Conservation (phyloP, 169 alveolate genomes). For the Cryptosporidium baileyi region DNA sequence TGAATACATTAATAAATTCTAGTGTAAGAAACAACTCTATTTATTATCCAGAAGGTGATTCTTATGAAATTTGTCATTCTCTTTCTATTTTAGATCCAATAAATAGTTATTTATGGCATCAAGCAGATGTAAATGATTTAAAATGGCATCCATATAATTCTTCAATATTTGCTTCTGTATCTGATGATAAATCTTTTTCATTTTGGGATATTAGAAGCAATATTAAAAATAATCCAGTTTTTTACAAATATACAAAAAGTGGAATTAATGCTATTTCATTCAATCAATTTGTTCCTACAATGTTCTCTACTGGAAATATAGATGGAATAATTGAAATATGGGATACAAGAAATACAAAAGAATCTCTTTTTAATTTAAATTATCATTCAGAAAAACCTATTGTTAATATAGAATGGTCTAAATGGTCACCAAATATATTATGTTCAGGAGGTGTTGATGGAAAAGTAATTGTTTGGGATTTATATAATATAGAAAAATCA, state of each 20-base stretch:
- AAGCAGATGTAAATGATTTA: constrained; percentile 83
- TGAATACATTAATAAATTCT: not conserved
- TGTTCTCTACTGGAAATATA: constrained; percentile 78
- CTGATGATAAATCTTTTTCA: constrained; percentile 79
- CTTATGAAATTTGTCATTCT: constrained; percentile 67
- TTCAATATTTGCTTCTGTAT: constrained; percentile 79
- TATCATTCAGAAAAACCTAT: constrained; percentile 80
- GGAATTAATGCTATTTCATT: constrained; percentile 80
- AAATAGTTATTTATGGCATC: constrained; percentile 73
- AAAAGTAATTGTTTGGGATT: constrained; percentile 83
- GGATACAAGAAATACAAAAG: constrained; percentile 80
- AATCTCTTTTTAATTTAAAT: constrained; percentile 74
- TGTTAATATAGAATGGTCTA: constrained; percentile 65
- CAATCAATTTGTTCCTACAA: constrained; percentile 77
- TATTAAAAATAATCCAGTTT: constrained; percentile 20
- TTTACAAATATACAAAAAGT: constrained; percentile 74
- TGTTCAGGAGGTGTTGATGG: constrained; percentile 81
- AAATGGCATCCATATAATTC: constrained; percentile 75
- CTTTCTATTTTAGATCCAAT: constrained; percentile 67
- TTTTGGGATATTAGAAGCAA: constrained; percentile 80
- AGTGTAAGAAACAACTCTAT: constrained; percentile 6
- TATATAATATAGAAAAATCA: constrained; percentile 64
- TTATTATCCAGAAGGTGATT: not conserved
- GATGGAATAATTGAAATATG: constrained; percentile 81
- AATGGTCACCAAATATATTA: constrained; percentile 78